Percentiles rank a stretch among this genome's conserved stretches.
phyloP scores from a whole-genome alignment of 345 rosid species.

The Salix koriyanagi region DNA sequence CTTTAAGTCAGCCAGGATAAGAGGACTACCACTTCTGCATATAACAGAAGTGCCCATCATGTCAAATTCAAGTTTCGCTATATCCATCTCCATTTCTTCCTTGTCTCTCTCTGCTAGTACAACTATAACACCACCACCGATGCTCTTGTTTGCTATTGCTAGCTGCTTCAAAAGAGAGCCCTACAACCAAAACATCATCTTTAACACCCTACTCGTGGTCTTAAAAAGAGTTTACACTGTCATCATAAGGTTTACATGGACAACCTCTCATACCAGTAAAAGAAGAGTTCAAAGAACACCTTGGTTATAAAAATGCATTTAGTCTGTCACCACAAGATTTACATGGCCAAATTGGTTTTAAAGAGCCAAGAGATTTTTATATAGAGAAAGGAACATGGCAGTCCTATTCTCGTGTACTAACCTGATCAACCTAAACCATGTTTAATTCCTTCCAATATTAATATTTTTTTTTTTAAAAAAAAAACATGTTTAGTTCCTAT shows the following conservation, averaged over 20 bases:
- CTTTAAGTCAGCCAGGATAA: slow-evolving; percentile 81
- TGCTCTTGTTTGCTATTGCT: slow-evolving; percentile 87
- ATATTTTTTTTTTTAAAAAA: not conserved
- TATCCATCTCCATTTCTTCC: slow-evolving; percentile 92
- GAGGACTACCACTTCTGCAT: slow-evolving; percentile 92
- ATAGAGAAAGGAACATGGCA: not conserved
- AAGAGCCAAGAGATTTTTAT: not conserved
- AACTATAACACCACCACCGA: slow-evolving; percentile 84
- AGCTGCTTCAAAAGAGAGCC: slow-evolving; percentile 92
- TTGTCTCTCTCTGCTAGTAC: slow-evolving; percentile 90
- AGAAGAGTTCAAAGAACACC: not conserved
- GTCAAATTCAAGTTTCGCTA: slow-evolving; percentile 80
- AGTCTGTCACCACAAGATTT: not conserved
- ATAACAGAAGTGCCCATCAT: slow-evolving; percentile 89
- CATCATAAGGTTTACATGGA: not conserved
- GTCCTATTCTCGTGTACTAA: not conserved
- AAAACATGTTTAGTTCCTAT: not conserved
- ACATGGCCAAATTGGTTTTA: not conserved
- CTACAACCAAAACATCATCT: slow-evolving; percentile 33
- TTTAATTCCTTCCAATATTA: not conserved
- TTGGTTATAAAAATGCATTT: not conserved
- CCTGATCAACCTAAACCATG: not conserved
- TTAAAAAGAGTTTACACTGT: not conserved
- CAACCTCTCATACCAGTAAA: not conserved
- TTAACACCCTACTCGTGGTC: not conserved